Evolutionary conservation across 257 asterid genomes (phyloP).

Genomic region (Solanum dulcamara): DNA sequence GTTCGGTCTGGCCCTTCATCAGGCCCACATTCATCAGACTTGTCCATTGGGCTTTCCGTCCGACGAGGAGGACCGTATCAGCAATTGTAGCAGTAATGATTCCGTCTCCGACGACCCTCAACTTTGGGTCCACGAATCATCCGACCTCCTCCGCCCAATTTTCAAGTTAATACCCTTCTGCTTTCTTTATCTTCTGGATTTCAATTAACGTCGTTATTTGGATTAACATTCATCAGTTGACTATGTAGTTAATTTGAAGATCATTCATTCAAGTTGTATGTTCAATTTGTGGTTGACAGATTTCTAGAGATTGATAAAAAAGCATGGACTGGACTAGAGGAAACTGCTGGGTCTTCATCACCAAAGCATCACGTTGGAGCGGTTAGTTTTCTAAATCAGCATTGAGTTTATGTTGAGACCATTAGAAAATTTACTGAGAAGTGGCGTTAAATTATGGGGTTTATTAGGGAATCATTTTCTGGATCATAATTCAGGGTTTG

Average conservation of each 20-base stretch:
- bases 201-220: neutral
- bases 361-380: conserved; percentile 75
- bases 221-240: neutral
- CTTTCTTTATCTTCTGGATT: neutral
- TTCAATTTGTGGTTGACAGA: conserved; percentile 21
- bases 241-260: neutral
- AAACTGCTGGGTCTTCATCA: conserved; percentile 50
- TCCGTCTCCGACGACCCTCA: conserved; percentile 57
- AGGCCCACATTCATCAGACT: conserved; percentile 70
- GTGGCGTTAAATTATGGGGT: neutral
- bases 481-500: neutral
- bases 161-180: conserved; percentile 33
- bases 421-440: neutral
- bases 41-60: conserved; percentile 55
- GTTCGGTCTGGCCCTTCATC: conserved; percentile 61
- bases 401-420: neutral
- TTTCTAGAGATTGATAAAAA: conserved; percentile 51
- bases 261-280: neutral
- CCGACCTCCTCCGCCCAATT: conserved; percentile 65
- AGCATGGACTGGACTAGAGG: conserved; percentile 82
- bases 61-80: conserved; percentile 29
- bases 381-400: conserved; percentile 27
- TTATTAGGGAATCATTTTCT: neutral
- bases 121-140: conserved; percentile 62
- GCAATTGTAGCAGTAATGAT: conserved; percentile 50